Evolutionary conservation across 2,329 filamentous ascomycete genomes (phyloP).

Genomic region (Davidsoniella virescens): DNA sequence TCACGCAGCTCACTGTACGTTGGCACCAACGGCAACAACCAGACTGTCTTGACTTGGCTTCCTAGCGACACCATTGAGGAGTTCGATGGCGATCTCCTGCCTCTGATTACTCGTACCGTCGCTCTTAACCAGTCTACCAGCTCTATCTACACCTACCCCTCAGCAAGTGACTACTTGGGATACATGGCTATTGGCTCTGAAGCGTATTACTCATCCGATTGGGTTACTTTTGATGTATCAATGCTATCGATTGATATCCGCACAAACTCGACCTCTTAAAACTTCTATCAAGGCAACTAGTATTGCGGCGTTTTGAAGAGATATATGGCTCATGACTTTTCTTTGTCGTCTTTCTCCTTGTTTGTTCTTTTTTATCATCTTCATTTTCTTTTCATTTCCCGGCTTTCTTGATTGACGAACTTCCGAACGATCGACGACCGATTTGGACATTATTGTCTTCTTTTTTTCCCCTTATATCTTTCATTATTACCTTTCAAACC

Average conservation of each 20-base stretch:
- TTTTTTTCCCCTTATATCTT: no score
- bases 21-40: slow-evolving; percentile 24
- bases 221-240: slow-evolving; percentile 33
- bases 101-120: slow-evolving; percentile 27
- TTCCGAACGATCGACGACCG: slow-evolving; percentile 7
- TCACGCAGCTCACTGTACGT: slow-evolving; percentile 25
- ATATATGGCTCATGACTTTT: neutral
- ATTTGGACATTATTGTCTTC: neutral
- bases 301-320: neutral
- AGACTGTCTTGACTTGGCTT: slow-evolving; percentile 36
- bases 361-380: neutral
- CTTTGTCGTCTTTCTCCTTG: neutral
- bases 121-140: slow-evolving; percentile 14
- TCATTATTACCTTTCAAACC: neutral
- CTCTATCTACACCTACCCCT: slow-evolving; percentile 22
- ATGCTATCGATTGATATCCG: slow-evolving; percentile 23
- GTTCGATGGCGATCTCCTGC: slow-evolving; percentile 31
- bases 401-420: neutral
- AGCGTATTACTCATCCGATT: slow-evolving; percentile 25
- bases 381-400: neutral
- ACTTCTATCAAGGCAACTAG: neutral
- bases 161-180: slow-evolving; percentile 29
- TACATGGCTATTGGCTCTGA: slow-evolving; percentile 37
- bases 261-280: slow-evolving; percentile 13
- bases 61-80: slow-evolving; percentile 20